Base-by-base conservation (phyloP, 2,329 filamentous ascomycete species). In the Paracoccidioides brasiliensis region DNA sequence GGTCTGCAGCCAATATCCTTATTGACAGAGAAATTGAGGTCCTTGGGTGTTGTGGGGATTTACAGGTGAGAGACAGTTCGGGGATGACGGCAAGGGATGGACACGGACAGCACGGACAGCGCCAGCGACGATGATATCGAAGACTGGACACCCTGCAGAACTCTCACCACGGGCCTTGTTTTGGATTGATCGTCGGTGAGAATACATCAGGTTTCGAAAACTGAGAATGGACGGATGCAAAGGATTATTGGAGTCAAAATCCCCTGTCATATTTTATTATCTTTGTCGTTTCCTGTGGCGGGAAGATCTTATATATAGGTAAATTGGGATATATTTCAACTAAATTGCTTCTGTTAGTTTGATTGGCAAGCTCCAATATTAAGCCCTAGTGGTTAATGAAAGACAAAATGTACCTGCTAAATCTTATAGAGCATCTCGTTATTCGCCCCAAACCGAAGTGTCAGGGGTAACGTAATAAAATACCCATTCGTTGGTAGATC, bases 1-100 rank as follows among this genome's bases (percentile, higher is more conserved):
- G 72, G 72, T 0, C 72, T 74, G 72, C 61, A 62, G 43, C 65
- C 71, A 48, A 73, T 72, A 10, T 71, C 71, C 5, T 60, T 62
- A 57, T 58, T 74, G 32, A 67, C 70, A 0, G 67, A 67, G 57
- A 66, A 68, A 9, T 58, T 74, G 57, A 74, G 72, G 59, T 64
- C 67, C 40, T 61, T 74, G 46, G 72, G 72, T 4, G 70, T 72
- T 53, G 64, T 66, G 45, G 72, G 74, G 55, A 63, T 72, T 58
- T 72, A 73, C 55, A 70, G 69, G 3, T 66, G 71, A 37, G 69
- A 68, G 3, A 67, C 69, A 56, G 63, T 63, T 35, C 46, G 55
- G 46, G 38, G 15, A 4, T 14, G 8, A 9, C 15, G 33, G 4
- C 14, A 32, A 28, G 15, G 42, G 8, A 30, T 12, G 42, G 33